Percentiles rank a stretch among this genome's conserved stretches.
These are phyloP conservation scores for Starmerella floricola DNA, from an alignment of 805 yeast genomes.

Conservation along the genomic window DNA sequence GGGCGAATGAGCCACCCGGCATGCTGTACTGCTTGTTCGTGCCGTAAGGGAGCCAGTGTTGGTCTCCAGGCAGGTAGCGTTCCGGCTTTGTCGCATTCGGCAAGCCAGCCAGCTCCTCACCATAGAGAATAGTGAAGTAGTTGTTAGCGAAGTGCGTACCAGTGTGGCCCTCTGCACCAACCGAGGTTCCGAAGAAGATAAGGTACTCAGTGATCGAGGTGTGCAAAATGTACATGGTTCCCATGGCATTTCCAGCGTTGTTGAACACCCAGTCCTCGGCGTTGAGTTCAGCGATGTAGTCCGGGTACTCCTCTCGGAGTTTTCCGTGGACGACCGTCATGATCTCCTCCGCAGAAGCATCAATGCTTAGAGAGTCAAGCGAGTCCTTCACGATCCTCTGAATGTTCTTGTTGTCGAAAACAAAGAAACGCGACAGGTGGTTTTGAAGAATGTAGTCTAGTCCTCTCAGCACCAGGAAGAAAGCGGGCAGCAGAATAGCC, in stretches of 20 bases:
- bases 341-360: conserved; percentile 20
- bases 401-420: conserved; percentile 56
- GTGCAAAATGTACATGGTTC: conserved; percentile 81
- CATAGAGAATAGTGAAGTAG: conserved; percentile 80
- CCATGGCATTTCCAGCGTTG: conserved; percentile 98
- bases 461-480: conserved; percentile 16
- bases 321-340: conserved; percentile 33
- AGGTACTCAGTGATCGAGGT: conserved; percentile 89
- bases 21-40: conserved; percentile 70
- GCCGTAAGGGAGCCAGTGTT: conserved; percentile 68
- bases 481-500: conserved; percentile 17
- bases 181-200: conserved; percentile 84
- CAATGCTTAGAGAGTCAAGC: conserved; percentile 40
- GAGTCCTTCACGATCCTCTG: conserved; percentile 50
- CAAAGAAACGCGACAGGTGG: conserved; percentile 52
- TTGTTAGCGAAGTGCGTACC: conserved; percentile 97
- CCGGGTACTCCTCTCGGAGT: conserved; percentile 57
- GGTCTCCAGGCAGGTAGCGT: conserved; percentile 75
- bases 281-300: conserved; percentile 55
- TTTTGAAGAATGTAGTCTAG: conserved; percentile 21
- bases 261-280: conserved; percentile 88
- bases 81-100: conserved; percentile 55
- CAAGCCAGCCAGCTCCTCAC: conserved; percentile 61
- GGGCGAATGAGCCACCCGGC: conserved; percentile 72
- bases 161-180: conserved; percentile 92